Evolutionary conservation across 805 yeast species (phyloP).

Genomic region (Ascoidea rubescens): DNA sequence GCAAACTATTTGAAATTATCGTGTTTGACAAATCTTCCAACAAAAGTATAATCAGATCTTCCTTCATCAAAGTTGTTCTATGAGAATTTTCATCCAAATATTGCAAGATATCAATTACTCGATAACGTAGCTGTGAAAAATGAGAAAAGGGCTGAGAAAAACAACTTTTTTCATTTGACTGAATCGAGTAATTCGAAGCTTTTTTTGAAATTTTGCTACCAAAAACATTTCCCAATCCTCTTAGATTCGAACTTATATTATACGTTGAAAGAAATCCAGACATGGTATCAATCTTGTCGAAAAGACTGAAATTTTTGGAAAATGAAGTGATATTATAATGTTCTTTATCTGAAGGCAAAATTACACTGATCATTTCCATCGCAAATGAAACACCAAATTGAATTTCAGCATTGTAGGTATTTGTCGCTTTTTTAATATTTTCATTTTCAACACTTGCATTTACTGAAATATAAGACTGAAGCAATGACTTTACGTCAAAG

Average conservation of each 20-base stretch:
- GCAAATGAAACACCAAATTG: constrained; percentile 87
- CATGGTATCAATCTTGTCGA: constrained; percentile 28
- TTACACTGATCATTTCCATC: constrained; percentile 68
- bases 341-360: constrained; percentile 56
- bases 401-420: constrained; percentile 16
- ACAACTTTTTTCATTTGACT: neutral
- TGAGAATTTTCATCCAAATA: neutral
- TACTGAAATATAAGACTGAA: constrained; percentile 61
- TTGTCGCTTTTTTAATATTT: constrained; percentile 6
- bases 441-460: constrained; percentile 7
- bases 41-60: neutral
- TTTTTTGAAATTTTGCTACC: no score
- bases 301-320: neutral
- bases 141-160: no score
- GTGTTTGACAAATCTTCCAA: neutral
- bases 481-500: constrained; percentile 63
- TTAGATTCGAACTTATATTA: constrained; percentile 16
- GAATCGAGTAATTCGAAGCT: neutral
- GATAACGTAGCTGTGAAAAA: no score
- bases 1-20: neutral
- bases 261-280: constrained; percentile 69
- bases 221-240: neutral
- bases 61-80: neutral
- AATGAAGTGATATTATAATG: constrained; percentile 30
- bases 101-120: neutral